Evolutionary conservation across 2,329 filamentous ascomycete genomes (phyloP).

Genomic region (Cladophialophora immunda): DNA sequence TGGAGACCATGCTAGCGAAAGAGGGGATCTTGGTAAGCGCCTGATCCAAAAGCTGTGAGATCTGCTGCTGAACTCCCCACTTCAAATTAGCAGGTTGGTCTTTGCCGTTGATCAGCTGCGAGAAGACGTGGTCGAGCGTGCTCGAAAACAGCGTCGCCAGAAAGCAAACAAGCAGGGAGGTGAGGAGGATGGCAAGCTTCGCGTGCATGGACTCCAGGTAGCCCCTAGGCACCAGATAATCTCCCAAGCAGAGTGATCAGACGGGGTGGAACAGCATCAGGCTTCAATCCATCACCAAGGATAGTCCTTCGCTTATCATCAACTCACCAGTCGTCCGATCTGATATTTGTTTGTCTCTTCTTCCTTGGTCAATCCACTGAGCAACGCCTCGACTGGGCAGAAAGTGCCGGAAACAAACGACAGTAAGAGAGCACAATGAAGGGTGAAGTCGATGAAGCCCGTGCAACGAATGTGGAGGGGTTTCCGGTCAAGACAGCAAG

Average conservation of each 20-base stretch:
- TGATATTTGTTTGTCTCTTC: neutral
- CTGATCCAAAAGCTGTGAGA: neutral
- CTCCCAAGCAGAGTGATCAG: neutral
- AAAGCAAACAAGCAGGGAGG: conserved; percentile 15
- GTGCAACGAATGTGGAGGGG: neutral
- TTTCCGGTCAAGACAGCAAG: neutral
- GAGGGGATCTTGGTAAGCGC: neutral
- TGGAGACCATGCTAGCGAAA: conserved; percentile 27
- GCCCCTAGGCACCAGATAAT: neutral
- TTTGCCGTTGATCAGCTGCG: neutral
- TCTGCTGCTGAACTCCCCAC: conserved; percentile 11
- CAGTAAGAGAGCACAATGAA: neutral
- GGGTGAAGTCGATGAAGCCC: neutral
- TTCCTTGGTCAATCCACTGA: neutral
- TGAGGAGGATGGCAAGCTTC: neutral
- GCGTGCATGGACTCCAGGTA: conserved; percentile 4
- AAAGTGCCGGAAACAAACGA: neutral
- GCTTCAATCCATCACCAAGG: neutral
- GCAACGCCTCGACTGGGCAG: neutral
- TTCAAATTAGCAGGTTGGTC: conserved; percentile 19
- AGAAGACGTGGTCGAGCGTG: neutral
- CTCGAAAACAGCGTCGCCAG: conserved; percentile 4
- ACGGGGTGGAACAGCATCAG: neutral
- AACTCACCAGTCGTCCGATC: neutral
- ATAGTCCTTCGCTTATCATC: neutral